Base-by-base conservation (phyloP, 2,329 filamentous ascomycete genomes). In the Cladosporium sp. region DNA sequence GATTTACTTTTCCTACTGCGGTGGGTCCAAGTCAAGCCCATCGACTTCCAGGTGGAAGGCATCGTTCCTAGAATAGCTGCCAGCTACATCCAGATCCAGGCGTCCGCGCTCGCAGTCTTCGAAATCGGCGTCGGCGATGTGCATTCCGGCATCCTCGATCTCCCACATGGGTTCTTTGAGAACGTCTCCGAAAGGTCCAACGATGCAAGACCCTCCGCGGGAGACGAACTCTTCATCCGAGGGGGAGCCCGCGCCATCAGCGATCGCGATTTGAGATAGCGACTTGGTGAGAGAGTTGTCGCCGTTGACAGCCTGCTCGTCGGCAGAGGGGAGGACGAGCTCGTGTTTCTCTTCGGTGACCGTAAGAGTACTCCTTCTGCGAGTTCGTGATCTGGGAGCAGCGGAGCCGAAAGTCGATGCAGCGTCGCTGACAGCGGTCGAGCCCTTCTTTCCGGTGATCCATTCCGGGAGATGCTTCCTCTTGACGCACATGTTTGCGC, bases 91-190 rank as follows among this genome's bases (percentile, higher is more conserved):
- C 41, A 96, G 67, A 66, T 96, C 90, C 57, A 96, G 67, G 47
- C 89, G 75, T 0, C 90, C 91, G 8, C 88, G 77, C 58, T 90
- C 80, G 60, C 91, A 96, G 58, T 96, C 89, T 42, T 95, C 87
- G 61, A 96, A 85, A 63, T 96, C 89, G 3, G 91, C 84, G 56
- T 93, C 88, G 1, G 81, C 77, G 29, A 80, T 80, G 45, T 90
- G 70, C 24, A 96, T 67, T 0, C 82, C 80, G 3, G 81, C 76
- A 50, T 85, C 73, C 48, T 91, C 84, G 40, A 74, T 69, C 53
- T 95, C 88, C 90, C 90, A 96, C 52, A 93, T 73, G 0, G 91
- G 91, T 0, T 87, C 89, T 1, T 82, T 82, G 1, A 96, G 70
- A 0, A 92, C 82, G n/a, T 91, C 80, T 0, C 91, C 92, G 37